phyloP scores from a whole-genome alignment of 352 stramenopile species.

The Aphanomyces invadans region DNA sequence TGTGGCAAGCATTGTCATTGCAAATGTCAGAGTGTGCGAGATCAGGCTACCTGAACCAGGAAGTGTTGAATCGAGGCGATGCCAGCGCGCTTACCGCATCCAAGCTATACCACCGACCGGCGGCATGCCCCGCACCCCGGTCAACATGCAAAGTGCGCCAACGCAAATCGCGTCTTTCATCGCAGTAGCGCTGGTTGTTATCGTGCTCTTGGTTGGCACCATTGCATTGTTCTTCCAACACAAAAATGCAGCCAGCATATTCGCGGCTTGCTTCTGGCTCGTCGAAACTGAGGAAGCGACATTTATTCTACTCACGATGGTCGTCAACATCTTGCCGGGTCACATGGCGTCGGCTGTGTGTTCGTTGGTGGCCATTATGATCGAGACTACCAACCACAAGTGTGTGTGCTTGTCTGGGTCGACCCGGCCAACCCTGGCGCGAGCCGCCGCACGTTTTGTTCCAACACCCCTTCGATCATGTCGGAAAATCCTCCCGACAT shows the following conservation, averaged over 20 bases:
- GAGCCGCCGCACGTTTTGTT: slow-evolving; percentile 21
- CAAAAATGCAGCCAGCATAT: slow-evolving; percentile 81
- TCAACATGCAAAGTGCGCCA: slow-evolving; percentile 85
- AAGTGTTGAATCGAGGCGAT: slow-evolving; percentile 87
- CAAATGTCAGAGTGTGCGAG: slow-evolving; percentile 77
- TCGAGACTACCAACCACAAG: slow-evolving; percentile 43
- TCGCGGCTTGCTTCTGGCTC: slow-evolving; percentile 80
- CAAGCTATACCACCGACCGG: slow-evolving; percentile 84
- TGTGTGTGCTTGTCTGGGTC: slow-evolving; percentile 39
- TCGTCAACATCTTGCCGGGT: slow-evolving; percentile 40
- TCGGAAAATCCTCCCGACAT: slow-evolving; percentile 36
- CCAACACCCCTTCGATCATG: neutral
- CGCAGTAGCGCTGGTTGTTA: slow-evolving; percentile 78
- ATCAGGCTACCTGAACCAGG: slow-evolving; percentile 78
- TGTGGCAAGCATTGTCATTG: slow-evolving; percentile 88
- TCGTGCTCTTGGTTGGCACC: slow-evolving; percentile 85
- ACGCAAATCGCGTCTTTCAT: slow-evolving; percentile 86
- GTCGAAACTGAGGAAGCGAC: slow-evolving; percentile 79
- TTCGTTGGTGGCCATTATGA: slow-evolving; percentile 58
- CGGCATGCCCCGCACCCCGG: slow-evolving; percentile 84
- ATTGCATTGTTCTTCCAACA: slow-evolving; percentile 84
- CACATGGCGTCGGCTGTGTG: slow-evolving; percentile 46
- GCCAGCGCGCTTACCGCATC: slow-evolving; percentile 78
- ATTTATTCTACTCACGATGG: slow-evolving; percentile 42
- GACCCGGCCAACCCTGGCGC: slow-evolving; percentile 32